phyloP scores from a whole-genome alignment of 2,329 filamentous ascomycete genomes.

The Aureobasidium leucospermi region DNA sequence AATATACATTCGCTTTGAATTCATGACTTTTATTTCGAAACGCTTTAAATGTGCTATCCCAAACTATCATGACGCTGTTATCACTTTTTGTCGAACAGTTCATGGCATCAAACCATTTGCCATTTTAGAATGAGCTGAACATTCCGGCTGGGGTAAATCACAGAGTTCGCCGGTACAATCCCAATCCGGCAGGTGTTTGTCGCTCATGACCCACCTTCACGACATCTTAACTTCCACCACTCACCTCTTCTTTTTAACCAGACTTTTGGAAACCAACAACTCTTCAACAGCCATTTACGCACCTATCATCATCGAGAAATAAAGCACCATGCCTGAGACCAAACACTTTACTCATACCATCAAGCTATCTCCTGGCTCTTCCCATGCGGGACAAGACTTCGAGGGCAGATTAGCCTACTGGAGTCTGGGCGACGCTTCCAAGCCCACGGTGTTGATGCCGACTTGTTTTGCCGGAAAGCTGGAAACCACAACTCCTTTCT shows the following conservation, averaged over 20 bases:
- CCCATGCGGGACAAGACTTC: constrained; percentile 20
- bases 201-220: neutral
- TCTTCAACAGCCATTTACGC: neutral
- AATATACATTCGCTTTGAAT: constrained; percentile 1
- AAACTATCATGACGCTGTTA: neutral
- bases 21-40: neutral
- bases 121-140: too few relatives aligned
- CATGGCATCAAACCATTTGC: too few relatives aligned
- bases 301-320: neutral
- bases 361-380: constrained; percentile 21
- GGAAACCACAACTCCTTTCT: constrained; percentile 42
- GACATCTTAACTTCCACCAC: neutral
- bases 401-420: constrained; percentile 34
- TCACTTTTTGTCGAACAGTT: neutral
- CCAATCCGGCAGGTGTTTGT: neutral
- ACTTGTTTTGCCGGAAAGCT: constrained; percentile 51
- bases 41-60: neutral
- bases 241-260: constrained; percentile 1
- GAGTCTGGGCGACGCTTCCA: constrained; percentile 33
- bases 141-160: neutral
- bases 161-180: neutral
- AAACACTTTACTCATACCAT: constrained; percentile 23
- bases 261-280: neutral
- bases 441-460: constrained; percentile 41
- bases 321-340: constrained; percentile 19